phyloP scores from a whole-genome alignment of 2,329 filamentous ascomycete species.

The Ceratocystis huliohia region DNA sequence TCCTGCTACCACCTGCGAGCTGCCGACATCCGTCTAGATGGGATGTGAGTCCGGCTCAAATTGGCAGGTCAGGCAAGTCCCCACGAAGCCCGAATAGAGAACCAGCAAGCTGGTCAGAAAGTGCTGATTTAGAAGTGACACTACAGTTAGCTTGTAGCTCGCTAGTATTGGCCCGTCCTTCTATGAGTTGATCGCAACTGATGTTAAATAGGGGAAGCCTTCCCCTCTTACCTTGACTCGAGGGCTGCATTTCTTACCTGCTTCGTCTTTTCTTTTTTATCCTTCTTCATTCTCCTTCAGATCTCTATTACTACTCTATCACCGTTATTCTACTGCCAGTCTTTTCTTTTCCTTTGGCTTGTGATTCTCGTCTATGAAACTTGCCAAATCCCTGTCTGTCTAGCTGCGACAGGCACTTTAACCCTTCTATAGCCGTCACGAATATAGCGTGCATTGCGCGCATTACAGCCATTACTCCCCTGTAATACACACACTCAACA shows the following conservation, averaged over 20 bases:
- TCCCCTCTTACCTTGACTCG: not conserved
- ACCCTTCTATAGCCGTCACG: not conserved
- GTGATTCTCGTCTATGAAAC: not conserved
- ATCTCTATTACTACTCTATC: not conserved
- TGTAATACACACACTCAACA: not conserved
- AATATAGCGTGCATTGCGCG: not conserved
- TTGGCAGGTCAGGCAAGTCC: not conserved
- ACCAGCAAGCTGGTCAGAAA: not conserved
- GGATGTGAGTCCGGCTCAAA: not conserved
- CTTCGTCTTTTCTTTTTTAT: not conserved
- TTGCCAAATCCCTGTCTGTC: not conserved
- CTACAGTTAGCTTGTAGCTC: not conserved
- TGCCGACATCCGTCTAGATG: not conserved
- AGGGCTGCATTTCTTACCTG: not conserved
- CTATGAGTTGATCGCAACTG: not conserved
- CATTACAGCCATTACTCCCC: not conserved
- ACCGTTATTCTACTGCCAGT: not conserved
- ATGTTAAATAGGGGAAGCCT: not conserved
- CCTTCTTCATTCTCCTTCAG: not conserved
- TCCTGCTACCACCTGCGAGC: not conserved
- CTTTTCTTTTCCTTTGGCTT: not conserved
- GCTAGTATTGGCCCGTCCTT: not conserved
- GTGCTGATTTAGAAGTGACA: not conserved
- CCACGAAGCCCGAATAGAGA: not conserved
- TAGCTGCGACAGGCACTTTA: not conserved